These are phyloP conservation scores for Blastocystis sp. DNA, from an alignment of 352 stramenopile species.

Conservation along the genomic window DNA sequence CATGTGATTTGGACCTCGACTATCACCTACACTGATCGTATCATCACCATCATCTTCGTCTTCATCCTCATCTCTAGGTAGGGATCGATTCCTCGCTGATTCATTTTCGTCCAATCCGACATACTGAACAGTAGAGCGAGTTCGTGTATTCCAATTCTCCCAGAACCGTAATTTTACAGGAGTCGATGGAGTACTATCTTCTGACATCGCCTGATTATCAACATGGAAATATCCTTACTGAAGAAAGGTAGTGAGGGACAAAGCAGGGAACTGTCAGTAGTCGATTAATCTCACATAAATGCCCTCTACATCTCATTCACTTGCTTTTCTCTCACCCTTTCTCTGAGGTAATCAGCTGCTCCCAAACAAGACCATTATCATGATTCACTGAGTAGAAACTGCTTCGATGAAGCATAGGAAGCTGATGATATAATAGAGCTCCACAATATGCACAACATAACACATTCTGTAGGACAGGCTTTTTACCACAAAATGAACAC, in stretches of 20 bases:
- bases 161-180: not conserved
- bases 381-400: not conserved
- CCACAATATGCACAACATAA: conserved; percentile 35
- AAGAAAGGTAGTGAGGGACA: conserved; percentile 9
- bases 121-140: conserved; percentile 42
- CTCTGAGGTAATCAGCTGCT: not conserved
- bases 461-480: not conserved
- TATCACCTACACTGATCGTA: not conserved
- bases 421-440: not conserved
- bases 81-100: not conserved
- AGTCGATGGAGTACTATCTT: not conserved
- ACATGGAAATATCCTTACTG: not conserved
- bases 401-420: not conserved
- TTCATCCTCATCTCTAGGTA: conserved; percentile 6
- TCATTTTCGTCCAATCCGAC: not conserved
- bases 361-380: not conserved
- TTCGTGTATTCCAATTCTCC: conserved; percentile 59
- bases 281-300: not conserved
- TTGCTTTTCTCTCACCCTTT: not conserved
- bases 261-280: conserved; percentile 7
- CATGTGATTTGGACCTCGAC: not conserved
- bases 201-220: not conserved
- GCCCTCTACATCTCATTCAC: not conserved
- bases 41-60: not conserved
- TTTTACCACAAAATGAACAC: not conserved